A percentile compares a stretch with the other conserved stretches of the same genome.
These are phyloP conservation scores for Sarcomyxa edulis DNA, from an alignment of 768 basidiomycete genomes.

Conservation along the genomic window DNA sequence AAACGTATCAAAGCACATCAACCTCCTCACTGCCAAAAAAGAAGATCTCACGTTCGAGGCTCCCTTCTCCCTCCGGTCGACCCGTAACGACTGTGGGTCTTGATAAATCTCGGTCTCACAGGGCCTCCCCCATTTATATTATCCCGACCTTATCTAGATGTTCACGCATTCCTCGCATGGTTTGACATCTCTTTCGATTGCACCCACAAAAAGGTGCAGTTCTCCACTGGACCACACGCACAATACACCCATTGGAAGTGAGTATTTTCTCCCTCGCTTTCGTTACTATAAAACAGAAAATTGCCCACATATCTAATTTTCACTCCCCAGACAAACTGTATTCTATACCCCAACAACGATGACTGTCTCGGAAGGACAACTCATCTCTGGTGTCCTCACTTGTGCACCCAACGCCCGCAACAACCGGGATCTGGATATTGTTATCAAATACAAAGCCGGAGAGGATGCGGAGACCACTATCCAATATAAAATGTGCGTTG, in stretches of 20 bases:
- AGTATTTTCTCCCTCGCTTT: conserved; percentile 24
- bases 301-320: no score
- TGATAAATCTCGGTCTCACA: background rate
- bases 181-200: conserved; percentile 96
- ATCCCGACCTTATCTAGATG: conserved; percentile 43
- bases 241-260: conserved; percentile 97
- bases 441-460: conserved; percentile 59
- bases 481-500: conserved; percentile 82
- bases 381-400: conserved; percentile 62
- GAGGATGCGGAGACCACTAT: conserved; percentile 34
- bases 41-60: conserved; percentile 88
- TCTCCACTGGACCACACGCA: conserved; percentile 97
- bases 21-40: conserved; percentile 88
- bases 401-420: conserved; percentile 91
- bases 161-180: conserved; percentile 99
- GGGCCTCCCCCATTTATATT: conserved; percentile 1
- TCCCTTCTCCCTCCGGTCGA: conserved; percentile 75
- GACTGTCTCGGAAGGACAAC: conserved; percentile 64
- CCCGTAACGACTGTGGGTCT: conserved; percentile 87
- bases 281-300: background rate
- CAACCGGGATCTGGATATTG: conserved; percentile 93
- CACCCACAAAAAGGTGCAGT: conserved; percentile 92
- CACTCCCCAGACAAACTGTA: conserved; percentile 76
- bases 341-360: conserved; percentile 89
- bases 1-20: conserved; percentile 57